Evolutionary conservation across 2,329 filamentous ascomycete genomes (phyloP).

Genomic region (Ceratocystis destructans): DNA sequence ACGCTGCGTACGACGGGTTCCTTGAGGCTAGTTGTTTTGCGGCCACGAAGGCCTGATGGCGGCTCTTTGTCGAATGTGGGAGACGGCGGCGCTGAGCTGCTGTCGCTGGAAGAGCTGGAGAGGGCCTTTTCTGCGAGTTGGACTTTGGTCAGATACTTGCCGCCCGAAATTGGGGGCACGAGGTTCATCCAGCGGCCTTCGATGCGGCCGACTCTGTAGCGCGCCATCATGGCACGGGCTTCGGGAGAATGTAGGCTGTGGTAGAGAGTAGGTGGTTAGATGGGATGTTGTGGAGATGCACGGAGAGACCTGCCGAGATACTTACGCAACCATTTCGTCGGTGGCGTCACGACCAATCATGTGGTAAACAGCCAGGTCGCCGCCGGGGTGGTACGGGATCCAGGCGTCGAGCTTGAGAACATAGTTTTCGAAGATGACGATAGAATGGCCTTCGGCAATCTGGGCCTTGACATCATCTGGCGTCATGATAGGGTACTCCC

Average conservation of each 20-base stretch:
- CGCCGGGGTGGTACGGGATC: slow-evolving; percentile 82
- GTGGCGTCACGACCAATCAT: slow-evolving; percentile 92
- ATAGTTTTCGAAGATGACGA: slow-evolving; percentile 68
- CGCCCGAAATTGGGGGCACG: slow-evolving; percentile 80
- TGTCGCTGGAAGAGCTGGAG: slow-evolving; percentile 33
- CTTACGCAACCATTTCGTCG: slow-evolving; percentile 82
- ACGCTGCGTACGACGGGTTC: background rate
- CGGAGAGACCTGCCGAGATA: slow-evolving; percentile 19
- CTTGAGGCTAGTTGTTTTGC: slow-evolving; percentile 10
- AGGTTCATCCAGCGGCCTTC: slow-evolving; percentile 80
- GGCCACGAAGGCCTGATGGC: slow-evolving; percentile 12
- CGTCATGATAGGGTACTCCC: slow-evolving; percentile 29
- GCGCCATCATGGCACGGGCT: slow-evolving; percentile 60
- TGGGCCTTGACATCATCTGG: slow-evolving; percentile 45
- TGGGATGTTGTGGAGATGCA: slow-evolving; percentile 14
- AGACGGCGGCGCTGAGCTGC: slow-evolving; percentile 40
- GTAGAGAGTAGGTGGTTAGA: slow-evolving; percentile 9
- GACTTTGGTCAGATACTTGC: slow-evolving; percentile 42
- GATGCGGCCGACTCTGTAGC: slow-evolving; percentile 71
- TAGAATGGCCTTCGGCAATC: slow-evolving; percentile 66
- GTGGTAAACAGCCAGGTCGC: slow-evolving; percentile 78
- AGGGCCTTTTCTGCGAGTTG: slow-evolving; percentile 8
- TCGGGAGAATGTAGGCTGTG: slow-evolving; percentile 67
- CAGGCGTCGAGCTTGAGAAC: slow-evolving; percentile 83
- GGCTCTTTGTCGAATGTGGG: slow-evolving; percentile 35